These are phyloP conservation scores for Ehretia macrophylla DNA, from an alignment of 257 asterid species.

Conservation along the genomic window DNA sequence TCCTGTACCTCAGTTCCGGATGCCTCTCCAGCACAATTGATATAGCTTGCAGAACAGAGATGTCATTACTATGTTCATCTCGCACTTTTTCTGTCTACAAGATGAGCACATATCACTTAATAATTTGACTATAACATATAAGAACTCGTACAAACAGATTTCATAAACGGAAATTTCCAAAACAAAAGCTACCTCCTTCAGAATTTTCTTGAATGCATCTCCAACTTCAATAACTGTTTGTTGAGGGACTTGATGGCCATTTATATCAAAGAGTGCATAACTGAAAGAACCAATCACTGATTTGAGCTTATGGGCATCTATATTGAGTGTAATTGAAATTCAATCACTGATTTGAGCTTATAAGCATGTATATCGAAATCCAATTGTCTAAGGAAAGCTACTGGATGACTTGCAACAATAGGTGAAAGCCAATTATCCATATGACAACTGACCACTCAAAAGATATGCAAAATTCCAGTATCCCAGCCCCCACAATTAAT, in stretches of 20 bases:
- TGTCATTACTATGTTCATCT: slow-evolving; percentile 62
- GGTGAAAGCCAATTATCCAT: too few relatives aligned
- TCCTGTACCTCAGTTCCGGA: slow-evolving; percentile 71
- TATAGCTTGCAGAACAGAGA: slow-evolving; percentile 85
- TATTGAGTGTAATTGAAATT: background rate
- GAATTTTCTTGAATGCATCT: slow-evolving; percentile 76
- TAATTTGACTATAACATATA: slow-evolving; percentile 4
- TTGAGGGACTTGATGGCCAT: slow-evolving; percentile 86
- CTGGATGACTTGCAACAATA: too few relatives aligned
- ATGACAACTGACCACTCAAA: too few relatives aligned
- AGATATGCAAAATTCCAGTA: too few relatives aligned
- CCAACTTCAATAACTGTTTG: slow-evolving; percentile 82
- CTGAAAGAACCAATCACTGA: slow-evolving; percentile 34
- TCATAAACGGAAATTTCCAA: background rate
- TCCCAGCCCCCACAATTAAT: too few relatives aligned
- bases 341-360: slow-evolving; percentile 1
- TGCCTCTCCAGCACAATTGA: slow-evolving; percentile 67
- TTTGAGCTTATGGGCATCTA: too few relatives aligned
- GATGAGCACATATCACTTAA: slow-evolving; percentile 19
- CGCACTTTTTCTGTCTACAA: slow-evolving; percentile 87
- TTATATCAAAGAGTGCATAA: slow-evolving; percentile 69
- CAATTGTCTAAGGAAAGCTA: too few relatives aligned
- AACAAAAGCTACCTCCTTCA: slow-evolving; percentile 62
- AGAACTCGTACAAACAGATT: slow-evolving; percentile 1
- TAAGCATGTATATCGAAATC: background rate